Evolutionary conservation across 2,329 filamentous ascomycete genomes (phyloP), one percentile per base, ranked within the genome.

Genomic region (Xylaria sp.): DNA sequence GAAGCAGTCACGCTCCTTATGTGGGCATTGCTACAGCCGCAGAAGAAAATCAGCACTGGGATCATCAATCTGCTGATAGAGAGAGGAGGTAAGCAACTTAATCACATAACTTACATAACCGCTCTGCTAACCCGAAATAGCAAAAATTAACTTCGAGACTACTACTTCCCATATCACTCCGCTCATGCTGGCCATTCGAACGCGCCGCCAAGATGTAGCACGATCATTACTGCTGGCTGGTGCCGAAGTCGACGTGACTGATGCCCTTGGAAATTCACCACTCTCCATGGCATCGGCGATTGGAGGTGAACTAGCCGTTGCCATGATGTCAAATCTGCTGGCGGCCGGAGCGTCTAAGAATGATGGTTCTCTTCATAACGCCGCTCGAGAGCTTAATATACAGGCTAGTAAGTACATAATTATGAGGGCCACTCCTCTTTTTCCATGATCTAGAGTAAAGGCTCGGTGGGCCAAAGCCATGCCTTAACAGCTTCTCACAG

Each of bases 361-460:
- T 66, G 90, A 92, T 68, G 89, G 90, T 0, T 91, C 89, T 1
- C 81, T 92, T 2, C 90, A 92, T 74, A 89, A 91, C 69, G 88
- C 89, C 3, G 86, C 89, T 0, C 82, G 87, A 13, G 84, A 87
- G 56, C 81, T 92, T 23, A 88, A 91, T 71, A 71, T 89, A 0
- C 79, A 85, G 13, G 86, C 85, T 1, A 86, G 56, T 58, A 20
- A 46, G 56, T 58, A 28, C 2, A 46, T 23, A 8, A 7, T 9
- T 37, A 8, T 37, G 10, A 37, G 25, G 12, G n/a, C 6, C 8
- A 7, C n/a, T 46, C 39, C 5, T 58, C 13, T n/a, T 1, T n/a
- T 28, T 44, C 12, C 0, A 6, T 9, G 6, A 10, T 41, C 18
- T n/a, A n/a, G 18, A 46, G 41, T 25, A 1, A 23, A 41, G 54